These are phyloP conservation scores for Calonectria pteridis DNA, from an alignment of 2,329 filamentous ascomycete genomes.

Conservation along the genomic window DNA sequence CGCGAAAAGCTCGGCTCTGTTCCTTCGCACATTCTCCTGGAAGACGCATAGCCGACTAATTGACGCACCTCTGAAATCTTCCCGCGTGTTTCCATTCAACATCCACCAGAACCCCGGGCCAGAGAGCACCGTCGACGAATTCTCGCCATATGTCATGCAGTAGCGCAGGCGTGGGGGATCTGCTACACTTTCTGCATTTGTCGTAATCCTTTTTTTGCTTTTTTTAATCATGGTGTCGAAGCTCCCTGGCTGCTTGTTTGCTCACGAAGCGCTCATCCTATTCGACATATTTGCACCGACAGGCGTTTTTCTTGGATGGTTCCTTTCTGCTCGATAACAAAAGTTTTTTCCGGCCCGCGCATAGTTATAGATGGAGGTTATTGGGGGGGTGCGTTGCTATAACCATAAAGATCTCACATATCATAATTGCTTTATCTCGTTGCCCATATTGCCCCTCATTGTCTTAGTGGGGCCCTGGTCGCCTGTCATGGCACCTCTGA, in stretches of 20 bases:
- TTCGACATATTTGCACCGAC: constrained; percentile 39
- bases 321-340: constrained; percentile 41
- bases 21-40: constrained; percentile 86
- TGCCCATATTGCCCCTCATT: constrained; percentile 4
- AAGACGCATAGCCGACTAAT: constrained; percentile 50
- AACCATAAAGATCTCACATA: constrained; percentile 41
- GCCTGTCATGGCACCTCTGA: constrained; percentile 2
- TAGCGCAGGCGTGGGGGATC: constrained; percentile 26
- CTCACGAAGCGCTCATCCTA: constrained; percentile 29
- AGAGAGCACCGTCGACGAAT: constrained; percentile 31
- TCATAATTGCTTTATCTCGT: constrained; percentile 35
- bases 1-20: constrained; percentile 85
- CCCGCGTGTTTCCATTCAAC: constrained; percentile 31
- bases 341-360: constrained; percentile 41
- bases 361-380: constrained; percentile 42
- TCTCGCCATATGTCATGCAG: constrained; percentile 26
- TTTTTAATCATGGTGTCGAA: constrained; percentile 32
- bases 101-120: constrained; percentile 27
- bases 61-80: constrained; percentile 16
- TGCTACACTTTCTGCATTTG: constrained; percentile 35
- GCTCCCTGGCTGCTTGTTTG: constrained; percentile 22
- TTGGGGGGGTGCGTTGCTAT: constrained; percentile 40
- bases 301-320: constrained; percentile 44
- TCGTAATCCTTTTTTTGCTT: constrained; percentile 25
- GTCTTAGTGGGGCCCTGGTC: not conserved